phyloP scores from a whole-genome alignment of 768 basidiomycete species.

The Inosperma sp. region DNA sequence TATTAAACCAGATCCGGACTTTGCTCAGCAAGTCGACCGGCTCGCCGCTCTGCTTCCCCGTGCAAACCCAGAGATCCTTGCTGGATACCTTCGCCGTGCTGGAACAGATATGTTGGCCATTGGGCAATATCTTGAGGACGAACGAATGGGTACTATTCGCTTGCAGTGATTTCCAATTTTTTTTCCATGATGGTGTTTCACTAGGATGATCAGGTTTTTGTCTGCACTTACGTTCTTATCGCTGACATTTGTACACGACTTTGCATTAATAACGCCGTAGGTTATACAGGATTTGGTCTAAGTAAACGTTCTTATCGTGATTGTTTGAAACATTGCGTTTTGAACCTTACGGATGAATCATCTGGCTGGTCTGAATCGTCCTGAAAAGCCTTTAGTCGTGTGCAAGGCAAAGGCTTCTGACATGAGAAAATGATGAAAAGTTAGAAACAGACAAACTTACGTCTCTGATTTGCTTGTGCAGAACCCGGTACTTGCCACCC shows the following conservation, averaged over 20 bases:
- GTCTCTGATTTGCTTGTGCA: slow-evolving; percentile 22
- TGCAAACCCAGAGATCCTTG: slow-evolving; percentile 62
- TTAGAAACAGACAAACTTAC: slow-evolving; percentile 13
- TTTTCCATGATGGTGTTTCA: neutral
- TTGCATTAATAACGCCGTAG: too few species aligned
- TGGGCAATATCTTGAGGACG: slow-evolving; percentile 80
- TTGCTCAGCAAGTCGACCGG: slow-evolving; percentile 65
- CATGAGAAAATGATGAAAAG: neutral
- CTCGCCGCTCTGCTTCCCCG: slow-evolving; percentile 67
- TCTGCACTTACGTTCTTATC: neutral
- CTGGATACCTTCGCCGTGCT: slow-evolving; percentile 65
- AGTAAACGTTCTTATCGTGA: neutral
- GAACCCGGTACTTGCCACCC: slow-evolving; percentile 23
- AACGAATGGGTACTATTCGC: slow-evolving; percentile 64
- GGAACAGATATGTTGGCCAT: slow-evolving; percentile 85
- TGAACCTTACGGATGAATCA: neutral
- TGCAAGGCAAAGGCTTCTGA: neutral
- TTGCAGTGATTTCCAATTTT: slow-evolving; percentile 3
- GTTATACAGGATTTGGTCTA: too few species aligned
- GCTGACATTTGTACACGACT: slow-evolving; percentile 4
- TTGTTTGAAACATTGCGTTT: too few species aligned
- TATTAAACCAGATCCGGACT: slow-evolving; percentile 46
- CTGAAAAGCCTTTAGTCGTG: slow-evolving; percentile 2
- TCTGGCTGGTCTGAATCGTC: slow-evolving; percentile 10
- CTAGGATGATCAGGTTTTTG: neutral